Conservation (phyloP, 1,284 basidiomycete genomes). For the Phylloporus gajari region DNA sequence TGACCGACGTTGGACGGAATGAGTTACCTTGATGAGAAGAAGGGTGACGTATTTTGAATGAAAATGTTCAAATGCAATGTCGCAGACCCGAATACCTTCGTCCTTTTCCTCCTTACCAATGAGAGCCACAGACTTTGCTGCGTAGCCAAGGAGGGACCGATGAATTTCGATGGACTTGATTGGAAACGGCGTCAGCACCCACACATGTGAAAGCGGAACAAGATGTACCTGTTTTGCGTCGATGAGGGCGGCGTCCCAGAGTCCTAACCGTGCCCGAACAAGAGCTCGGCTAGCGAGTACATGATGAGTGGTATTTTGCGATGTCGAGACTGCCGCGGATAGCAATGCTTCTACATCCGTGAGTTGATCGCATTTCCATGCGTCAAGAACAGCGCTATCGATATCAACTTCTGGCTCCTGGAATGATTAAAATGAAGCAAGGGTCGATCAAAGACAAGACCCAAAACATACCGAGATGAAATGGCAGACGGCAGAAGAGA, state of each 20-base stretch:
- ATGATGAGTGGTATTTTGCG: neutral
- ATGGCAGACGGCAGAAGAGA: too few relatives aligned
- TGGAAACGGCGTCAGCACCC: neutral
- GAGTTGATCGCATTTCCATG: neutral
- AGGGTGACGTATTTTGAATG: neutral
- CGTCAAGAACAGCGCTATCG: neutral
- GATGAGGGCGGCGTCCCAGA: conserved; percentile 1
- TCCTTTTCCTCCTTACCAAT: neutral
- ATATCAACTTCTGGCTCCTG: neutral
- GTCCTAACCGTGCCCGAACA: conserved; percentile 1
- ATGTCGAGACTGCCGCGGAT: neutral
- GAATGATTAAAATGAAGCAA: too few relatives aligned
- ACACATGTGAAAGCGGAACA: too few relatives aligned
- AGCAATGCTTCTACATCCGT: neutral
- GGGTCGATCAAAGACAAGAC: too few relatives aligned
- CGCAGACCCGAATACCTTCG: neutral
- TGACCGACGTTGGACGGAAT: rapidly evolving
- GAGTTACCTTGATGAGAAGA: neutral
- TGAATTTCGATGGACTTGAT: conserved; percentile 4
- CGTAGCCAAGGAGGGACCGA: conserved; percentile 12
- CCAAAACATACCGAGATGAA: too few relatives aligned
- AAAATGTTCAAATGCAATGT: neutral
- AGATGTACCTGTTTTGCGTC: conserved; percentile 15
- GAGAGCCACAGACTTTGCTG: conserved; percentile 8
- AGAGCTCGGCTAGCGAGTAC: conserved; percentile 16